Base-by-base conservation (phyloP, 371 early-diverging fungal species). In the Dinochytrium kinnereticum region DNA sequence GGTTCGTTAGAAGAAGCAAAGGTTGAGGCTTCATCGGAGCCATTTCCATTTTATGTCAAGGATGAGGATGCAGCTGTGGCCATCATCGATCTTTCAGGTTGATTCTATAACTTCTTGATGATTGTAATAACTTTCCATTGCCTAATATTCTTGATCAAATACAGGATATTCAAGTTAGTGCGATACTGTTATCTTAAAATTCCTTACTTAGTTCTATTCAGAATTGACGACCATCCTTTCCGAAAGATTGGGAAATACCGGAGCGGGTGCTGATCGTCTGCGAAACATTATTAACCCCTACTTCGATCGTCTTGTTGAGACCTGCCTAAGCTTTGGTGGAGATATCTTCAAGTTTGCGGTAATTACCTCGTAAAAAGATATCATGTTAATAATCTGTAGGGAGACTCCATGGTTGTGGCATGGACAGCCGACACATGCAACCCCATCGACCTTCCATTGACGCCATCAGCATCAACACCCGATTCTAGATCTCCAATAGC, bases 271-370 rank as follows among this genome's bases (percentile, higher is more conserved):
- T 7, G 73, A 73, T 40, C 2, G 36, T 2, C 68, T 73, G 38
- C 50, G 55, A 21, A 26, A 61, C 10, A 73, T 57, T 5, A 73
- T 73, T 59, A 73, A 73, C 61, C 68, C 68, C 28, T 68, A 68
- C 38, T 73, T 73, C 59, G 73, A 73, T 30, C 51, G 55, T 1
- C 49, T 73, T 2, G 37, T 73, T n/a, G 36, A 53, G 44, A 57
- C 36, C 36, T n/a, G 38, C 30, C 19, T 68, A 7, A 26, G 34
- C 2, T 57, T 59, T 40, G 68, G 68, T n/a, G 73, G 73, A 5
- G 73, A 73, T 59, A 68, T 68, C 66, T 73, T 68, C 59, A 73
- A 73, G 50, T 73, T 73, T 68, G 67, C 73, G 59, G 73, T 73
- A 37, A 37, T 33, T 44, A 15, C 10, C 26, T 21, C 40, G 17